Evolutionary conservation across 2,329 filamentous ascomycete genomes (phyloP), one percentile per base, ranked within the genome.

Genomic region (Alternaria gansuensis): DNA sequence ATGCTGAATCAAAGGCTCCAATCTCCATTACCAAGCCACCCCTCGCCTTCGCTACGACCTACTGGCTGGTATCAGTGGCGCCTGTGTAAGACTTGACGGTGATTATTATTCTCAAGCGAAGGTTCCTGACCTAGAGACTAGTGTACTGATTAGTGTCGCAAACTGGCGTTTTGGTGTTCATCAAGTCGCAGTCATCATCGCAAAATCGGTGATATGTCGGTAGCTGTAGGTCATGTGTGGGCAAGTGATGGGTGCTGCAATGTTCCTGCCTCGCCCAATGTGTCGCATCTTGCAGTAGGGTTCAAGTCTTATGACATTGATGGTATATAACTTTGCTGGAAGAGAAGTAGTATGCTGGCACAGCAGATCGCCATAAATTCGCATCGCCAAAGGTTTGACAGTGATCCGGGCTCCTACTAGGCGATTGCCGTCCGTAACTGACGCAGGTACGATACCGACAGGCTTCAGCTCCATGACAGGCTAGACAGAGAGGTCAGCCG

Each of bases 381-480:
- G 36, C 28, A 28, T 53, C 14, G 26, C 39, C 21, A 44, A 13
- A n/a, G n/a, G 17, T n/a, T 43, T 33, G 36, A 44, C 37, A n/a
- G 17, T 46, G n/a, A 49, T 40, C 37, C n/a, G 26, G 17, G 5
- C 36, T 26, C 11, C 6, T 26, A 26, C 31, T 39, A 43, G 17
- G 10, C 34, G 21, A 24, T 24, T 33, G 28, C 33, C 34, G 29
- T 23, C 34, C 9, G n/a, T 48, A 48, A 34, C 45, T 49, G 40
- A 54, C 58, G 51, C 59, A 59, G 55, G 55, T 52, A 49, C 51
- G 36, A 51, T 40, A 17, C 36, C 17, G 49, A 41, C 40, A 50
- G 34, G 14, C 4, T 26, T 23, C 17, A 3, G 14, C 9, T 41
- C 50, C 24, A 44, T 34, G 44, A 17, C 29, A 31, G 24, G 26